Base-by-base conservation (phyloP, 2,329 filamentous ascomycete species). In the Penicillium capsulatum region DNA sequence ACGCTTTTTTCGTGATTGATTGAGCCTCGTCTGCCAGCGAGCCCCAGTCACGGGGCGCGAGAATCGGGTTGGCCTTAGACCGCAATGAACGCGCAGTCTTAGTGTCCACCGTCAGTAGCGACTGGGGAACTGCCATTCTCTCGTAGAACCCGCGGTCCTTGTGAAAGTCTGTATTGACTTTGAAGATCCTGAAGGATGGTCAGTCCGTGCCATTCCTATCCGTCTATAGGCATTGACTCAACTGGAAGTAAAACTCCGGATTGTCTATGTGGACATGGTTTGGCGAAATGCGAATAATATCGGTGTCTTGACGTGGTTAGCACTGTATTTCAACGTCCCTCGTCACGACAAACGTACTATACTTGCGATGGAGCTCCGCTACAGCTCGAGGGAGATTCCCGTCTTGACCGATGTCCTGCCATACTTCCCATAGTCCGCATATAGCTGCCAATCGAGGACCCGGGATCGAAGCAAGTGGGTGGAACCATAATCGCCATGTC, bases 241-340 rank as follows among this genome's bases (percentile, higher is more conserved):
- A 39, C 37, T 40, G 22, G 24, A 24, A 28, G 11, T 40, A 40
- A 26, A 40, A 40, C 2, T 34, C 16, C 7, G 31, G 37, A 19
- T 40, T 31, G 20, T 40, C 30, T 11, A 40, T 34, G 32, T 40
- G 37, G 13, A 40, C 27, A 9, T 33, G 30, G 24, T 40, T 35
- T 22, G 37, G 37, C 3, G 30, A 28, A 16, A 40, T 39, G 16
- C 36, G 36, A 29, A 39, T 22, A 14, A 39, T 34, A 34, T 39
- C 36, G 8, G 36, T 24, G 27, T 39, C 36, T 39, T 17, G 19
- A 22, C 19, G 11, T 16, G 7, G 10, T 39, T 29, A 34, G 22
- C 8, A 3, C 8, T 8, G 24, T 15, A 7, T 20, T 10, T 17
- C 9, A 28, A 33, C 27, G 9, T 5, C 9, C 19, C 19, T 5